These are phyloP conservation scores for Clarireedia sp. DNA, from an alignment of 2,329 filamentous ascomycete genomes.

Conservation along the genomic window DNA sequence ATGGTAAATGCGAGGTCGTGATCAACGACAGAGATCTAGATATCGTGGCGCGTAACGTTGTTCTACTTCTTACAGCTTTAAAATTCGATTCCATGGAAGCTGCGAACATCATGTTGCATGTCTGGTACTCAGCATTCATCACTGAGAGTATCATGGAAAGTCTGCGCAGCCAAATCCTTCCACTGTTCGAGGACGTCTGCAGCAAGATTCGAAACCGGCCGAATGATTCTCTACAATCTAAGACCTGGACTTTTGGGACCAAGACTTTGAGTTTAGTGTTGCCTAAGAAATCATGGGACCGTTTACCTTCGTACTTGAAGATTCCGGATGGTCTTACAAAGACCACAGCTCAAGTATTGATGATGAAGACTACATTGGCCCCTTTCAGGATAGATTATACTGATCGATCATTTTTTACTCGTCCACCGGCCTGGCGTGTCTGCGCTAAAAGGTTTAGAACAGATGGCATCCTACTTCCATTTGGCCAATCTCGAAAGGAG, in stretches of 20 bases:
- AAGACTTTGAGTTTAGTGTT: not conserved
- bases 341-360: constrained; percentile 20
- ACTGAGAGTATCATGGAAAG: not conserved
- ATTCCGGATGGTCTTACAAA: constrained; percentile 23
- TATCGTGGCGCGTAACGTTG: constrained; percentile 9
- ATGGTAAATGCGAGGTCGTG: constrained; percentile 32
- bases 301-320: constrained; percentile 24
- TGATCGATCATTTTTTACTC: constrained; percentile 26
- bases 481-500: too few relatives aligned
- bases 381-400: constrained; percentile 28
- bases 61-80: constrained; percentile 3
- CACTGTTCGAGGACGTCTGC: not conserved
- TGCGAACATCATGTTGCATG: constrained; percentile 3
- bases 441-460: constrained; percentile 1
- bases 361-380: constrained; percentile 27
- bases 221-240: not conserved
- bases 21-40: constrained; percentile 15
- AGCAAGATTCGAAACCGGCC: not conserved
- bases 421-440: constrained; percentile 25
- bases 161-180: not conserved
- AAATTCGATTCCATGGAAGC: not conserved
- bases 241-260: constrained; percentile 5
- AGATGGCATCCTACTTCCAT: too few relatives aligned
- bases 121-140: constrained; percentile 6
- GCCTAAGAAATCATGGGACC: constrained; percentile 23